These are phyloP conservation scores for Beta macrorhiza DNA, from an alignment of 179 eudicot genomes.

Conservation along the genomic window DNA sequence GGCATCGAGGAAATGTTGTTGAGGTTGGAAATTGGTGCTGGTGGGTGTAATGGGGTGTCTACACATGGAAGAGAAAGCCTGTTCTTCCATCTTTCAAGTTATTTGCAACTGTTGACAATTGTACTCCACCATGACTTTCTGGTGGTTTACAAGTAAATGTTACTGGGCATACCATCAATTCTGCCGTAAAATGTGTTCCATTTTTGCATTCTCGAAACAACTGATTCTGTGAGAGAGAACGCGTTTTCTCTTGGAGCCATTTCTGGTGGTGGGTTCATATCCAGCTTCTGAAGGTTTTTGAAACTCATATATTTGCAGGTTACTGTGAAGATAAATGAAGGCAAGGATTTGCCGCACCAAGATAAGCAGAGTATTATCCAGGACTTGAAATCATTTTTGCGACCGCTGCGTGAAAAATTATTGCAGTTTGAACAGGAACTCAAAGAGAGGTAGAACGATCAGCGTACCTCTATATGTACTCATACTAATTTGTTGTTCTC, in stretches of 20 bases:
- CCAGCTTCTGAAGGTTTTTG: not conserved
- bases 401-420: constrained; percentile 70
- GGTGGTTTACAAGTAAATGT: not conserved
- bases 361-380: constrained; percentile 55
- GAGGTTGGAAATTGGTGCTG: not conserved
- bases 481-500: constrained; percentile 3
- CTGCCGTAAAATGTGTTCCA: not conserved
- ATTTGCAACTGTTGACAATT: too few relatives aligned
- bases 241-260: not conserved
- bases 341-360: constrained; percentile 55
- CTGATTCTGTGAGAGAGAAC: not conserved
- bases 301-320: constrained; percentile 37
- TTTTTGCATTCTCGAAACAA: not conserved
- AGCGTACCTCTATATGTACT: constrained; percentile 17
- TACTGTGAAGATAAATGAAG: constrained; percentile 59
- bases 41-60: not conserved
- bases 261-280: not conserved
- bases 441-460: constrained; percentile 56
- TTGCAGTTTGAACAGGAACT: constrained; percentile 78
- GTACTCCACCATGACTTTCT: not conserved
- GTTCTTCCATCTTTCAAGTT: too few relatives aligned
- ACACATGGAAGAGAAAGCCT: too few relatives aligned
- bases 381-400: constrained; percentile 67
- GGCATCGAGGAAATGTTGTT: not conserved
- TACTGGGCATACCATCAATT: not conserved